These are phyloP conservation scores for Cytospora paraplurivora DNA, from an alignment of 2,329 filamentous ascomycete species.

Conservation along the genomic window DNA sequence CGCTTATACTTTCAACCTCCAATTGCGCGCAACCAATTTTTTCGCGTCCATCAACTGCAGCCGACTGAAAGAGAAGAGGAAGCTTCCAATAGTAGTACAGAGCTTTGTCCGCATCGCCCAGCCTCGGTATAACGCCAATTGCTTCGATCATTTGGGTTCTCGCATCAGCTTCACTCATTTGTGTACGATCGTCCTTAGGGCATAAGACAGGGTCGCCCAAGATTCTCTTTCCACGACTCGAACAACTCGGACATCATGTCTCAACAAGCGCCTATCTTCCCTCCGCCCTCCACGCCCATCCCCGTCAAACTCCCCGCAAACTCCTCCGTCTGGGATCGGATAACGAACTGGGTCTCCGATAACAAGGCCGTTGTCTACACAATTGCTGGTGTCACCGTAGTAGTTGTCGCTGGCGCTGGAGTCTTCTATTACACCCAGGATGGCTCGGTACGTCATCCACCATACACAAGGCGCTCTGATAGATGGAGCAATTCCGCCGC, in stretches of 20 bases:
- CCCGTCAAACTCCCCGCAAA: constrained; percentile 56
- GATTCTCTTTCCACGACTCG: constrained; percentile 5
- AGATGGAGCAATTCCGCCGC: not conserved
- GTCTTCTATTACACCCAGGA: constrained; percentile 85
- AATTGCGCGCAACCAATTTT: constrained; percentile 27
- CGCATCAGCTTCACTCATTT: constrained; percentile 2
- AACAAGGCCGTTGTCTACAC: constrained; percentile 97
- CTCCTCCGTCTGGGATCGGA: constrained; percentile 81
- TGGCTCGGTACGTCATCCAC: constrained; percentile 52
- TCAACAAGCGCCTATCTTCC: constrained; percentile 41
- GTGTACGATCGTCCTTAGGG: constrained; percentile 10
- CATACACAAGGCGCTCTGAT: not conserved
- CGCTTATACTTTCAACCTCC: constrained; percentile 5
- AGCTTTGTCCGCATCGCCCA: constrained; percentile 7
- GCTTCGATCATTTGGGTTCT: constrained; percentile 11
- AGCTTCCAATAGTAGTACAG: constrained; percentile 15
- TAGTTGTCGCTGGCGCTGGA: constrained; percentile 80
- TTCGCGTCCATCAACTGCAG: constrained; percentile 18
- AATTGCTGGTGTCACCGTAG: constrained; percentile 89
- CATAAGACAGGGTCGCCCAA: not conserved
- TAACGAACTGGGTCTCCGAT: constrained; percentile 90
- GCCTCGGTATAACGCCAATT: constrained; percentile 12
- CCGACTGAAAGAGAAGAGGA: constrained; percentile 9
- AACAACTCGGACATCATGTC: constrained; percentile 40
- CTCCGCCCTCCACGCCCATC: constrained; percentile 48